phyloP scores from a whole-genome alignment of 2,329 filamentous ascomycete genomes.

The Xylariaceae sp. region DNA sequence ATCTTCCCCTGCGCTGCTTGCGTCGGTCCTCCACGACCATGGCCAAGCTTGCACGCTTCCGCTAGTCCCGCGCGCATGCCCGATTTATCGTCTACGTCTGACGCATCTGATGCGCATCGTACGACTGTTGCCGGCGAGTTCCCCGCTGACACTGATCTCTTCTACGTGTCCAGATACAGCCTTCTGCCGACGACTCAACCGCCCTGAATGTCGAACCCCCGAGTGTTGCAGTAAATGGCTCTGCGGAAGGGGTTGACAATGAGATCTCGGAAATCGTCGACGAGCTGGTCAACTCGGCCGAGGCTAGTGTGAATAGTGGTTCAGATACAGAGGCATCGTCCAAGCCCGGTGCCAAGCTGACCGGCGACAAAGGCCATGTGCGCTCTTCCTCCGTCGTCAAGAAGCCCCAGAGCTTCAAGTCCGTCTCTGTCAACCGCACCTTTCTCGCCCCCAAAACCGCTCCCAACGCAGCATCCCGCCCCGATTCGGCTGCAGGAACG shows the following conservation, averaged over 20 bases:
- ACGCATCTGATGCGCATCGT: too few relatives aligned
- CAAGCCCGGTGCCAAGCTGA: conserved; percentile 52
- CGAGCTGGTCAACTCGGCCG: conserved; percentile 57
- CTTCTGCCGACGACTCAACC: conserved; percentile 28
- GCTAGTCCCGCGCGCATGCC: too few relatives aligned
- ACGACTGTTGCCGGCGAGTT: background rate
- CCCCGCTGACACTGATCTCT: conserved; percentile 5
- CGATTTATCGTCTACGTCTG: too few relatives aligned
- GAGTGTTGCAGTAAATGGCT: conserved; percentile 46
- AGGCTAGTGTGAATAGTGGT: conserved; percentile 67
- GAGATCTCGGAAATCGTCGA: conserved; percentile 55
- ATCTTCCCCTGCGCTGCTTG: background rate
- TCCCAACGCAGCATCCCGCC: conserved; percentile 43
- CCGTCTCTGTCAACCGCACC: conserved; percentile 79
- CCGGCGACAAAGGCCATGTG: conserved; percentile 56
- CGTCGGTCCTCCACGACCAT: too few relatives aligned
- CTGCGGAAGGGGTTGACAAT: conserved; percentile 51
- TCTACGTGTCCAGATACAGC: conserved; percentile 8
- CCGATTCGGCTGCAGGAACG: conserved; percentile 44
- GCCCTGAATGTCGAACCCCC: conserved; percentile 46
- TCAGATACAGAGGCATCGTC: conserved; percentile 70
- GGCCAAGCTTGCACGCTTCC: background rate
- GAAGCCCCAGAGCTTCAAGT: conserved; percentile 77
- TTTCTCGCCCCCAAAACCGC: conserved; percentile 71
- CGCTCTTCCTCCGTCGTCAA: conserved; percentile 60